Evolutionary conservation across 257 asterid species (phyloP).

Genomic region (Solanum sejunctum): DNA sequence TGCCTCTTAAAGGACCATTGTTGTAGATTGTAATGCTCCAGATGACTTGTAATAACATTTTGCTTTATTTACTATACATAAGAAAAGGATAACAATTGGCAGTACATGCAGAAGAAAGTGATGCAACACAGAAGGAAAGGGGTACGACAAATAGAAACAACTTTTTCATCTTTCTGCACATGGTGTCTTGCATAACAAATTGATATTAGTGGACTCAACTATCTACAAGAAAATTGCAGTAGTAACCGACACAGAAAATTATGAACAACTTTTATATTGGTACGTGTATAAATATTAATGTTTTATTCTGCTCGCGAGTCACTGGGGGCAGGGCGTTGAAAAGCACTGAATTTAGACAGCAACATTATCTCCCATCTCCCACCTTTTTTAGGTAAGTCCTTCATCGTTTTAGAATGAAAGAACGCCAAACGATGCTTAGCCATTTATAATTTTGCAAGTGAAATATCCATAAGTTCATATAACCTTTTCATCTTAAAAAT

Average conservation of each 20-base stretch:
- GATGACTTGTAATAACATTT: neutral
- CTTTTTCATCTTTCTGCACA: neutral
- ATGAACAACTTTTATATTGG: neutral
- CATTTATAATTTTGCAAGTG: neutral
- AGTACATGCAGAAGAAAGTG: neutral
- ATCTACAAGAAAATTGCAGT: neutral
- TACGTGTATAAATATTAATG: neutral
- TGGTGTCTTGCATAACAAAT: neutral
- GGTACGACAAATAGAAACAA: neutral
- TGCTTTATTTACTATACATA: neutral
- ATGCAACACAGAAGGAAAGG: neutral
- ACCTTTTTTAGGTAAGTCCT: neutral
- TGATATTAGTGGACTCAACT: neutral
- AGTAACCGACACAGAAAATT: neutral
- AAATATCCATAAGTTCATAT: neutral
- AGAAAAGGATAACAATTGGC: neutral
- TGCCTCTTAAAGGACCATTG: neutral
- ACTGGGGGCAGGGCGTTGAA: neutral
- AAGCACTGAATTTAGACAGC: neutral
- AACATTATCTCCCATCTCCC: neutral
- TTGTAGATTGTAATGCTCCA: neutral
- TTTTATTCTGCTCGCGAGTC: neutral
- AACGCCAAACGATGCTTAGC: neutral
- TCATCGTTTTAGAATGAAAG: neutral
- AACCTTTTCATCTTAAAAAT: neutral